phyloP scores from a whole-genome alignment of 257 asterid genomes.

The Nicotiana tomentosiformis region DNA sequence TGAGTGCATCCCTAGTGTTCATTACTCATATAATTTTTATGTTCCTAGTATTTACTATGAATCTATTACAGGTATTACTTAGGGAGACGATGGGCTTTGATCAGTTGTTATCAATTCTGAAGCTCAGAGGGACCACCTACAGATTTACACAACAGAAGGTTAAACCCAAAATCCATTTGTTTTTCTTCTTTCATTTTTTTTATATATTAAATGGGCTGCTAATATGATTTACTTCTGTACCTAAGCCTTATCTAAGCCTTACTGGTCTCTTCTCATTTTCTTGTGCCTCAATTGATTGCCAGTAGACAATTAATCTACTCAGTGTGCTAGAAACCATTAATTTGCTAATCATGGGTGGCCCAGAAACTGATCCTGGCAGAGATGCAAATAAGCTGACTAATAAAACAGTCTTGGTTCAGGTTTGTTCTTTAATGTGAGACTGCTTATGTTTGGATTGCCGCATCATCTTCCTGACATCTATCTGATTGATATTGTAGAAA shows the following conservation, averaged over 20 bases:
- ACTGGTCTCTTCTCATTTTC: slow-evolving; percentile 30
- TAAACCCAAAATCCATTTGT: slow-evolving; percentile 17
- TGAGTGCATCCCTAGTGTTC: slow-evolving; percentile 4
- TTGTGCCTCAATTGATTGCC: slow-evolving; percentile 39
- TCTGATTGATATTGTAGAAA: slow-evolving; percentile 47
- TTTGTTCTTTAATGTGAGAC: slow-evolving; percentile 23
- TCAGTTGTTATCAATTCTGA: slow-evolving; percentile 61
- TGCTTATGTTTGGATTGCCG: slow-evolving; percentile 4
- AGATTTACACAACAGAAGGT: slow-evolving; percentile 97
- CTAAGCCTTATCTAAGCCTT: slow-evolving; percentile 16
- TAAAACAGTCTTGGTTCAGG: slow-evolving; percentile 91
- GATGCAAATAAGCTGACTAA: slow-evolving; percentile 56
- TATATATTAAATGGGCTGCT: neutral
- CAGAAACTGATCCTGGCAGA: slow-evolving; percentile 63
- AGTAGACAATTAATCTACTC: slow-evolving; percentile 90
- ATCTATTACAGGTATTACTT: slow-evolving; percentile 59
- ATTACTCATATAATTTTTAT: neutral
- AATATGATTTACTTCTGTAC: slow-evolving; percentile 3
- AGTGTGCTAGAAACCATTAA: slow-evolving; percentile 79
- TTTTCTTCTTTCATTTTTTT: slow-evolving; percentile 6
- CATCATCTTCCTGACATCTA: neutral
- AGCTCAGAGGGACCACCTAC: slow-evolving; percentile 81
- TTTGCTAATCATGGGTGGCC: slow-evolving; percentile 66
- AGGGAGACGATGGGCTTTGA: slow-evolving; percentile 95
- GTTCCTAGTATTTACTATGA: slow-evolving; percentile 19